These are phyloP conservation scores for Entonaema liquescens DNA, from an alignment of 495 filamentous ascomycete genomes.

Conservation along the genomic window DNA sequence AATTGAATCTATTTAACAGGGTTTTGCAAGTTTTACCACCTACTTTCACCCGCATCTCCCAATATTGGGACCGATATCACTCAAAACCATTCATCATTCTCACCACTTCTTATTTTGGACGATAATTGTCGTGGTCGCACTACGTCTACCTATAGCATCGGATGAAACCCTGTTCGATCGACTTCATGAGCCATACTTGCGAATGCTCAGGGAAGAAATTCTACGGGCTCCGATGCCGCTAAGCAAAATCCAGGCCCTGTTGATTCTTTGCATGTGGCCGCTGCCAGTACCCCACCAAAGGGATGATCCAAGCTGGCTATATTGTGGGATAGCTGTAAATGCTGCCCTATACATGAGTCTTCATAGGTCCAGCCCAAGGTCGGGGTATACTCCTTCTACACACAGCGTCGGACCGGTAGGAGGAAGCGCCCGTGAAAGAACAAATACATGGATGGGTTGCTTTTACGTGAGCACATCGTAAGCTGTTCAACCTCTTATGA, in stretches of 20 bases:
- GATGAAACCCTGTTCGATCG: constrained; percentile 31
- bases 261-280: constrained; percentile 47
- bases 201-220: constrained; percentile 29
- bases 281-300: constrained; percentile 39
- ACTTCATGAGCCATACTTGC: constrained; percentile 39
- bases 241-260: constrained; percentile 46
- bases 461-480: constrained; percentile 46
- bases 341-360: constrained; percentile 46
- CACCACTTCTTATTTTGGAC: constrained; percentile 48
- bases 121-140: constrained; percentile 36
- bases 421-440: constrained; percentile 34
- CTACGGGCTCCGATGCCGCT: constrained; percentile 39
- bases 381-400: constrained; percentile 18
- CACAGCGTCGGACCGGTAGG: constrained; percentile 22
- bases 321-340: constrained; percentile 46
- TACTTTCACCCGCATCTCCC: constrained; percentile 41
- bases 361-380: constrained; percentile 32
- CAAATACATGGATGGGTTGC: constrained; percentile 46
- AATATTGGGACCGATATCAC: constrained; percentile 41
- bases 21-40: constrained; percentile 35
- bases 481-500: constrained; percentile 1
- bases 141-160: constrained; percentile 17
- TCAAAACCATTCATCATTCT: constrained; percentile 40
- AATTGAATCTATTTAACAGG: constrained; percentile 1
- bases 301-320: constrained; percentile 48